Evolutionary conservation across 2,329 filamentous ascomycete species (phyloP), one percentile per base, ranked within the genome.

Genomic region (Metarhizium guizhouense): DNA sequence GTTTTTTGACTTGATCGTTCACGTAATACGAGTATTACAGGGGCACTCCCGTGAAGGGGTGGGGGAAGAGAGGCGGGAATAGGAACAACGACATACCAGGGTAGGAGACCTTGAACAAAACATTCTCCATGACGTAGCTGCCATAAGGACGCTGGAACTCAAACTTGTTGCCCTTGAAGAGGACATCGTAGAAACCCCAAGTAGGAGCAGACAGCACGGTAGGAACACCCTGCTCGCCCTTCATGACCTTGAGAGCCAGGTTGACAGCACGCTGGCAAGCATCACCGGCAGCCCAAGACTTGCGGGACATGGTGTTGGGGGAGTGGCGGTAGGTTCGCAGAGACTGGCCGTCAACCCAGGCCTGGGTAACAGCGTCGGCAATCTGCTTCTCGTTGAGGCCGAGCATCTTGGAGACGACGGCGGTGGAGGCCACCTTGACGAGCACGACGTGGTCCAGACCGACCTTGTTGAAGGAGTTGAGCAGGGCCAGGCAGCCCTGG

Each of bases 51-150:
- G 10, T 3, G 42, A 51, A 5, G 7, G 47, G n/a, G 3, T 8
- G 11, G 49, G 8, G 42, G 13, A 53, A n/a, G 2, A 13, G 14
- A 6, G 51, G 6, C 8, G 51, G 48, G 18, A 47, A 51, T 25
- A 1, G 16, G 18, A 14, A 14, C n/a, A n/a, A 14, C 16, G n/a
- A 71, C 81, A 71, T 78, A 90, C 88, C 88, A 68, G 93, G 93
- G 73, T 96, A 97, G 49, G 94, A 99, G 58, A 99, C 94, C 84
- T 99, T 99, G 87, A 99, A 99, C 61, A 99, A 85, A 58, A 99
- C 91, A 69, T 97, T 99, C 84, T 99, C 94, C 94, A 99, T 99
- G 63, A 99, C 94, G 74, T 99, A 99, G 80, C 88, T 95, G 70
- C 92, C 93, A 70, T 99, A 99, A 57, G 87, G 85, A 60, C 94